These are phyloP conservation scores for Hyphodiscus sp. DNA, from an alignment of 2,329 filamentous ascomycete species.

Conservation along the genomic window DNA sequence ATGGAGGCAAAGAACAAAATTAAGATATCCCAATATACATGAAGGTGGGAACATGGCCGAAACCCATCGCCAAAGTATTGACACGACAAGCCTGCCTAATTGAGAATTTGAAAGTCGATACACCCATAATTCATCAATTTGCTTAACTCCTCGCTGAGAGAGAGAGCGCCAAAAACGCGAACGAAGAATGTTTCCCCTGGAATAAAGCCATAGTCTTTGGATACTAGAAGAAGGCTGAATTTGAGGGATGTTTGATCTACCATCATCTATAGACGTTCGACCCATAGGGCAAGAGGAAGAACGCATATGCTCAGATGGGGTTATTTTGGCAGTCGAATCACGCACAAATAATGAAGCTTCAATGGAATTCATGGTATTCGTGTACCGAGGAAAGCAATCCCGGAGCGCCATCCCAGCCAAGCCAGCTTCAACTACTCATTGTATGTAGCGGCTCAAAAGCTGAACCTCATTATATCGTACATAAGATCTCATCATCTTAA, in stretches of 20 bases:
- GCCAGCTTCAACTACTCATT: background rate
- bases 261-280: slow-evolving; percentile 32
- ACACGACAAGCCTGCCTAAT: no score
- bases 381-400: background rate
- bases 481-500: slow-evolving; percentile 9
- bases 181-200: slow-evolving; percentile 18
- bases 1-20: no score
- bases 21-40: no score
- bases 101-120: no score
- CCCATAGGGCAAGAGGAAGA: slow-evolving; percentile 26
- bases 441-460: background rate
- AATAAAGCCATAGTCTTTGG: slow-evolving; percentile 21
- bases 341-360: background rate
- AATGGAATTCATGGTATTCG: background rate
- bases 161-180: no score
- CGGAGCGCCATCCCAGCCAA: background rate
- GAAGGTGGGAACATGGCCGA: no score
- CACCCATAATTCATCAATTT: no score
- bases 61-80: no score
- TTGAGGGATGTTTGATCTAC: slow-evolving; percentile 26
- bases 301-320: slow-evolving; percentile 33
- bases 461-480: background rate
- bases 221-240: slow-evolving; percentile 21
- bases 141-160: no score
- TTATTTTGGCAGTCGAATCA: slow-evolving; percentile 1